Percentiles rank a stretch among this genome's conserved stretches.
Evolutionary conservation across 139 green algal genomes (phyloP).

Genomic region (Picocystis salinarum): DNA sequence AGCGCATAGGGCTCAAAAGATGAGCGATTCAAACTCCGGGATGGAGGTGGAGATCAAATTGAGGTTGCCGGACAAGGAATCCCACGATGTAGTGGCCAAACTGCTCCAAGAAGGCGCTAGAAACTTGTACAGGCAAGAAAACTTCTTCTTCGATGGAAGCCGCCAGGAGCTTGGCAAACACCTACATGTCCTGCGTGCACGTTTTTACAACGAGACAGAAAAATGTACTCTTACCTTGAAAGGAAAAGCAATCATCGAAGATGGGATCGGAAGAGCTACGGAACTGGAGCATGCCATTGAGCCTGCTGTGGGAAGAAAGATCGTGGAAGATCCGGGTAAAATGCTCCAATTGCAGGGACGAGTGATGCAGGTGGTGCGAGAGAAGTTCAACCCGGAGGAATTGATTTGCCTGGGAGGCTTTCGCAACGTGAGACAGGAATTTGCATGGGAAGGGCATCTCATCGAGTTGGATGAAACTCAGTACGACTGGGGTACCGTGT

Average conservation of each 20-base stretch:
- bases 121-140: slow-evolving; percentile 58
- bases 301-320: slow-evolving; percentile 7
- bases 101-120: slow-evolving; percentile 21
- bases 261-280: slow-evolving; percentile 40
- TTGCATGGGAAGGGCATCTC: slow-evolving; percentile 46
- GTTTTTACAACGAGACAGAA: slow-evolving; percentile 62
- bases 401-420: slow-evolving; percentile 74
- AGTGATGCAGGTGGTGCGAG: not conserved
- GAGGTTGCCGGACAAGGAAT: slow-evolving; percentile 34
- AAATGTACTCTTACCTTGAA: slow-evolving; percentile 72
- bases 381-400: slow-evolving; percentile 18
- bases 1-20: not conserved
- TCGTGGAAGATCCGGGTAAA: slow-evolving; percentile 27
- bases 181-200: slow-evolving; percentile 46
- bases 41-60: slow-evolving; percentile 86
- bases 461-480: slow-evolving; percentile 79
- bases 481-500: slow-evolving; percentile 66
- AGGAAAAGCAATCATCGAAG: slow-evolving; percentile 45
- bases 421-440: slow-evolving; percentile 57
- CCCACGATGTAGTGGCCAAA: slow-evolving; percentile 34
- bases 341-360: slow-evolving; percentile 27
- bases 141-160: slow-evolving; percentile 86
- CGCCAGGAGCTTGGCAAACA: slow-evolving; percentile 44
- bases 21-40: not conserved
- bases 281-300: slow-evolving; percentile 2